Base-by-base conservation (phyloP, 805 yeast species). In the Candida yuanshanica region DNA sequence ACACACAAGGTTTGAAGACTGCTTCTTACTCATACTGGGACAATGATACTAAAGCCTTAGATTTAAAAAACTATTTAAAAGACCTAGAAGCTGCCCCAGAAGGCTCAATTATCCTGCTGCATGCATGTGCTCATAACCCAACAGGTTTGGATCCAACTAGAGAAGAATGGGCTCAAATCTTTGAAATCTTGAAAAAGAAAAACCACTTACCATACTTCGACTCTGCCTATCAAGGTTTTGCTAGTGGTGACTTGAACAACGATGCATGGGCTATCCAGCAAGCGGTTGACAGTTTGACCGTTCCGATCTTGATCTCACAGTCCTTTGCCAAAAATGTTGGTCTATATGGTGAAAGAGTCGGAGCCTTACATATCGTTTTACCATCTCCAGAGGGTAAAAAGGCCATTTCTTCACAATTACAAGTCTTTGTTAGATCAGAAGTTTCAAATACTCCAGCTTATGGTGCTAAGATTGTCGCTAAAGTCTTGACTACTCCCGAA, bases 41-140 rank as follows among this genome's bases (percentile, higher is more conserved):
- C 58, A 68, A 72, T 41, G 70, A 68, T 17, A 75, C 81, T 42
- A 86, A 86, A 64, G 67, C 81, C 4, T 72, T 91, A 52, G 83
- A 86, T 59, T 63, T 90, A 44, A 69, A 74, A 7, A 95, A 89
- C 1, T 79, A 81, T 57, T 51, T 90, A 27, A 50, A 54, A 11
- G 66, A 87, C 34, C 81, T 91, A 48, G 68, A 75, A 36, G 43
- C 60, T 17, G 95, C 96, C 11, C 82, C 83, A 41, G 60, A 62
- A 7, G 95, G 95, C 37, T 87, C 95, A 8, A 69, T 88, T 35
- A 80, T 91, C 52, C 64, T 91, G 43, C 71, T 91, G 45, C 99
- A 91, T 60, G 89, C 98, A 4, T 90, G 97, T 64, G 98, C 98
- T 25, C 99, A 91, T 66, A 91, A 91, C 64, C 98, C 99, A 45